These are phyloP conservation scores for Prorocentrum cordatum DNA, from an alignment of 169 alveolate species.

Conservation along the genomic window DNA sequence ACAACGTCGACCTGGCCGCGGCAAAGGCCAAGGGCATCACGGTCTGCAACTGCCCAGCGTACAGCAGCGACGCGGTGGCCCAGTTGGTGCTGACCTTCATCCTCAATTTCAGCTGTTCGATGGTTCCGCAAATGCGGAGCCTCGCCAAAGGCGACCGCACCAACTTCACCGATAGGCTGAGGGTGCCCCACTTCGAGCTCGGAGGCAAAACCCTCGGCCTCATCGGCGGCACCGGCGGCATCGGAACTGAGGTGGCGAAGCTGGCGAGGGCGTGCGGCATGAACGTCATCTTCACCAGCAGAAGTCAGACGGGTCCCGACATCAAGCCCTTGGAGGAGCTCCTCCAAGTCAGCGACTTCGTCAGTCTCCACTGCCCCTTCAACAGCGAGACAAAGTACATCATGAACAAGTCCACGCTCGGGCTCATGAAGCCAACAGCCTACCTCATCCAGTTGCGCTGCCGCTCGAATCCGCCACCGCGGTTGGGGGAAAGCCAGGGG, in stretches of 20 bases:
- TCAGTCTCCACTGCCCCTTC: conserved; percentile 57
- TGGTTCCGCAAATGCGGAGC: conserved; percentile 47
- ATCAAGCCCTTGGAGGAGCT: too few relatives aligned
- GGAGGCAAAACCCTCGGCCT: conserved; percentile 29
- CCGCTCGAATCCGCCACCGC: too few relatives aligned
- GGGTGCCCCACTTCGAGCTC: conserved; percentile 51
- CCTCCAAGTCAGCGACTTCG: too few relatives aligned
- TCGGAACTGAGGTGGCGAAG: conserved; percentile 52
- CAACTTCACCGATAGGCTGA: conserved; percentile 10
- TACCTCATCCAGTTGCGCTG: too few relatives aligned
- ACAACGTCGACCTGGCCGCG: conserved; percentile 41
- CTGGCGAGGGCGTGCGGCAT: too few relatives aligned
- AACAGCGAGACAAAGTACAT: conserved; percentile 55
- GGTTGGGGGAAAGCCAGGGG: too few relatives aligned
- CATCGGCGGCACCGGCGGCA: conserved; percentile 54
- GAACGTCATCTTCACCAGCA: too few relatives aligned
- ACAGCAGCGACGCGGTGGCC: conserved; percentile 60
- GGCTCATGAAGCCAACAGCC: too few relatives aligned
- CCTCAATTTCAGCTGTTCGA: conserved; percentile 28
- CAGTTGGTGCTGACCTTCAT: conserved; percentile 27
- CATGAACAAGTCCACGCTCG: conserved; percentile 68
- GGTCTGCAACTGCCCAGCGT: conserved; percentile 63
- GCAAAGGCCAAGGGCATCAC: conserved; percentile 36
- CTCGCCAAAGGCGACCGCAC: conserved; percentile 24
- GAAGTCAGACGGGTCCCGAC: too few relatives aligned